Base-by-base conservation (phyloP, 2,329 filamentous ascomycete species). In the Venturia oleaginea region DNA sequence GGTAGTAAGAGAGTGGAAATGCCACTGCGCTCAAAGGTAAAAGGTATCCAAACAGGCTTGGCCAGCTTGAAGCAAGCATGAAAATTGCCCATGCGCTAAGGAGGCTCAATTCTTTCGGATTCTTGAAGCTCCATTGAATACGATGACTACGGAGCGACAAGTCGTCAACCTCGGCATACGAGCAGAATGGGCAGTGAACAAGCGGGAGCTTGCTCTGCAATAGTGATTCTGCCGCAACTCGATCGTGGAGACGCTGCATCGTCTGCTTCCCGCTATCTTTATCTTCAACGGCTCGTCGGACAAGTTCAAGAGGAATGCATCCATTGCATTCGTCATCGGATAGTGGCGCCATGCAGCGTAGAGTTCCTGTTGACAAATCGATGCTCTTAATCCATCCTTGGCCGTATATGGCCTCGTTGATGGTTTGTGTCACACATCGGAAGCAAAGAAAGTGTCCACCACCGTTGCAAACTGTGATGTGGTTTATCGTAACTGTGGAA, bases 371-470 rank as follows among this genome's bases (percentile, higher is more conserved):
- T 65, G 86, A 82, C 34, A 84, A 76, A 71, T 94, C 84, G 69
- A 97, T 88, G 70, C 85, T 94, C 66, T 89, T 86, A 61, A 86
- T 84, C 91, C 93, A 97, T 62, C 91, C 91, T 74, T 97, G 94
- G 0, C 94, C 94, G 72, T 96, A 97, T 0, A 97, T 79, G 1
- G 92, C 92, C 73, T 97, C 93, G 61, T 88, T 89, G 66, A 93
- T 83, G 13, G 92, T 88, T 68, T 89, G 86, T 67, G 88, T 87
- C 61, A 97, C 87, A 75, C 94, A 97, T 57, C 84, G 84, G 75
- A 92, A 87, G 76, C 90, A 94, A 64, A 93, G 81, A 72, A 90
- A 83, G 76, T 94, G 90, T 1, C 84, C 86, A 2, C 83, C 81
- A 38, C 80, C 75, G 71, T 84, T 83, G 77, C 90, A 94, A n/a